A percentile compares a stretch with the other conserved stretches of the same genome.
These are phyloP conservation scores for Pythium coloratum DNA, from an alignment of 352 stramenopile genomes.

Conservation along the genomic window DNA sequence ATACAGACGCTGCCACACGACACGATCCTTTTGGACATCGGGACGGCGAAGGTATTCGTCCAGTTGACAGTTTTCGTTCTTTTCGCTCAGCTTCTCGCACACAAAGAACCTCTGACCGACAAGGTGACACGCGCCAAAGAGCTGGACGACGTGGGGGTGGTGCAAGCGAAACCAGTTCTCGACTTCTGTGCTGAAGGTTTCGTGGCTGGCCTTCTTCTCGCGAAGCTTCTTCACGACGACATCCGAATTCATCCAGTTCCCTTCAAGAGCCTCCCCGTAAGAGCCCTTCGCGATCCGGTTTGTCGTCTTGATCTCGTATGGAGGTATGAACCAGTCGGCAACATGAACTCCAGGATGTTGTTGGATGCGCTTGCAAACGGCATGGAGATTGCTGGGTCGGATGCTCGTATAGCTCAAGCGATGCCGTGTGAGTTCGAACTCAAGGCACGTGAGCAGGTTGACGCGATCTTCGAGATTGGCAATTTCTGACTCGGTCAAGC, in stretches of 20 bases:
- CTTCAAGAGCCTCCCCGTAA: conserved; percentile 32
- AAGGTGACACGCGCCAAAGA: conserved; percentile 44
- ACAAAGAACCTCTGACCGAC: conserved; percentile 37
- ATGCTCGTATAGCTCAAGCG: conserved; percentile 5
- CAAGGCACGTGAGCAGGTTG: not conserved
- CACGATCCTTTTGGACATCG: conserved; percentile 4
- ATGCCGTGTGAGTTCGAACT: conserved; percentile 7
- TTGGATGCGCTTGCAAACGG: not conserved
- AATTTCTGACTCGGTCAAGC: not conserved
- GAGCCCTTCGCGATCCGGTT: conserved; percentile 22
- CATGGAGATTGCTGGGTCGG: not conserved
- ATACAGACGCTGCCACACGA: conserved; percentile 35
- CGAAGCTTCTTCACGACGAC: conserved; percentile 35
- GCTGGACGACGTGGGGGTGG: conserved; percentile 35
- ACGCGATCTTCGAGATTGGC: not conserved
- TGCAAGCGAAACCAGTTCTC: conserved; percentile 35
- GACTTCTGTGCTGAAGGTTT: conserved; percentile 32
- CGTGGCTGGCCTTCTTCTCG: conserved; percentile 12
- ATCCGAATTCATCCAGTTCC: conserved; percentile 30
- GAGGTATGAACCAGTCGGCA: conserved; percentile 18
- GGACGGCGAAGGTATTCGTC: conserved; percentile 31
- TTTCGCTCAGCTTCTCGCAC: conserved; percentile 31
- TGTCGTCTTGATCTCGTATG: conserved; percentile 13
- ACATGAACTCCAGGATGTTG: conserved; percentile 5
- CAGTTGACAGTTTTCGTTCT: conserved; percentile 35